A percentile compares a stretch with the other conserved stretches of the same genome.
These are phyloP conservation scores for Thamnidium elegans DNA, from an alignment of 192 early-diverging fungal genomes.

Conservation along the genomic window DNA sequence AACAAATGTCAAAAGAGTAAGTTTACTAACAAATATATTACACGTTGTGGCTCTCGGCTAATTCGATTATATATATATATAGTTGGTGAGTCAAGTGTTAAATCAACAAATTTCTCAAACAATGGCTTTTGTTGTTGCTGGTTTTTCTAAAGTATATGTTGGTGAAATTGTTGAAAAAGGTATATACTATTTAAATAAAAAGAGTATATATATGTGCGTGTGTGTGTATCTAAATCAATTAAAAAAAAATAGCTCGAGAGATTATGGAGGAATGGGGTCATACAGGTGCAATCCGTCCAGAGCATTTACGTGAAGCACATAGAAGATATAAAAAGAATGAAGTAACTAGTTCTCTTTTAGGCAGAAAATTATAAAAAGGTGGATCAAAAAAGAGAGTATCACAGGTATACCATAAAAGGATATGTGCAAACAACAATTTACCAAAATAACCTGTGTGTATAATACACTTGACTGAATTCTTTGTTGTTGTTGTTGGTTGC, in stretches of 20 bases:
- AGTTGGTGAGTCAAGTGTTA: constrained; percentile 63
- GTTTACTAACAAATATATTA: too few relatives aligned
- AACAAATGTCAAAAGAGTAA: constrained; percentile 71
- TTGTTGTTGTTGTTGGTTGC: not conserved
- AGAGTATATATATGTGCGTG: too few relatives aligned
- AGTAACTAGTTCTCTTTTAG: constrained; percentile 20
- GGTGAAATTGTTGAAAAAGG: constrained; percentile 85
- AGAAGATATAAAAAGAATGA: constrained; percentile 62
- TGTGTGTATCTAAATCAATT: too few relatives aligned
- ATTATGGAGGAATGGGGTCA: constrained; percentile 81
- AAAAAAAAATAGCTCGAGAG: constrained; percentile 55
- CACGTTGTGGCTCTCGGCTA: too few relatives aligned
- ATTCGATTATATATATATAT: too few relatives aligned
- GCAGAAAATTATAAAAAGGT: constrained; percentile 8
- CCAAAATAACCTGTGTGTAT: too few relatives aligned
- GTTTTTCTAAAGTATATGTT: constrained; percentile 89
- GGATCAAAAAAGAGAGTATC: not conserved
- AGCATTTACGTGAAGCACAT: constrained; percentile 84
- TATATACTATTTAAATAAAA: not conserved
- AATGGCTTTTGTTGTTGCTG: constrained; percentile 79
- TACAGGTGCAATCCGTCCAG: constrained; percentile 71
- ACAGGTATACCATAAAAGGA: too few relatives aligned
- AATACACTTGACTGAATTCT: too few relatives aligned
- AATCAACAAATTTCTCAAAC: constrained; percentile 71
- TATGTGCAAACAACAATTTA: too few relatives aligned